Base-by-base conservation (phyloP, 805 yeast species). In the Candida piceae region DNA sequence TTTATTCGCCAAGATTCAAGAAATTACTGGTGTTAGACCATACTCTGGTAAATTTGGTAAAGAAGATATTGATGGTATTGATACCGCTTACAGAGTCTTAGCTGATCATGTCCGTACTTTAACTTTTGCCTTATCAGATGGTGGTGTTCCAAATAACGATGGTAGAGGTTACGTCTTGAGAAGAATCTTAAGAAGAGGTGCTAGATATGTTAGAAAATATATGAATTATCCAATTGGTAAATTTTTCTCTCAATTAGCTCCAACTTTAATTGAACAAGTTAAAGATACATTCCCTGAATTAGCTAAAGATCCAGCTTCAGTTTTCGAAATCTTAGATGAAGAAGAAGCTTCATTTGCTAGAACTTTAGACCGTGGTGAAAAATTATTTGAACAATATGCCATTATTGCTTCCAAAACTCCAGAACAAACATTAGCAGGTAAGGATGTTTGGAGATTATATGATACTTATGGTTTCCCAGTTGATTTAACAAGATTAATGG, bases 381-480 rank as follows among this genome's bases (percentile, higher is more conserved):
- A 85, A 63, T 72, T 93, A 58, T 93, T 93, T 53, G 96, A 90
- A 66, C 85, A 84, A 59, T 93, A 90, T 55, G 96, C 97, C 31
- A 74, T 76, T 35, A 77, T 77, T 52, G 95, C 97, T 38, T 68
- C 82, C 35, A 77, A 80, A 53, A 73, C 83, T 20, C 81, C 84
- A 31, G 76, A 74, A 45, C 88, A 81, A 62, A 75, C 83, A 27
- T 73, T 93, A 45, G 76, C 84, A 33, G 99, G 99, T 61, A 81
- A 76, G 54, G 97, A 90, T 60, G 98, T 93, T 27, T 93, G 99
- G 99, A 79, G 99, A 67, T 72, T 93, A 52, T 93, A 93, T 55
- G 99, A 93, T 55, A 93, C 99, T 10, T 93, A 90, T 58, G 99
- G 99, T 41, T 93, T 93, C 84, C 99, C 99, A 26, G 97, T 88